A percentile compares a stretch with the other conserved stretches of the same genome.
These are phyloP conservation scores for Schwanniomyces polymorphus DNA, from an alignment of 805 yeast species.

Conservation along the genomic window DNA sequence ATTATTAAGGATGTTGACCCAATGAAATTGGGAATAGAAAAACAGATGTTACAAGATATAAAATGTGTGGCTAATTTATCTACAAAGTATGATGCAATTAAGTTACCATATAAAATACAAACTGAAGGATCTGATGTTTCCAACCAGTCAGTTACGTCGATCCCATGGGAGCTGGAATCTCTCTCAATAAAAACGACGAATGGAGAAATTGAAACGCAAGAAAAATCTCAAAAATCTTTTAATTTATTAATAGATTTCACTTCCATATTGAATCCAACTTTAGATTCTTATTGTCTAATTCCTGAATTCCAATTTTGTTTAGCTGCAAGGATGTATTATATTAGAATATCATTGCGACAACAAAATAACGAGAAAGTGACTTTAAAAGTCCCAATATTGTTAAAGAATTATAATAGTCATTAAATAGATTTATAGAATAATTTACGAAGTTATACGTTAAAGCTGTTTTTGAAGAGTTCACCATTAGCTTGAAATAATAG, in stretches of 20 bases:
- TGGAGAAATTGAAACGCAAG: slow-evolving; percentile 13
- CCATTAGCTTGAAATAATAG: too few relatives aligned
- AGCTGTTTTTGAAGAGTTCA: too few relatives aligned
- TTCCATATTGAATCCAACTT: slow-evolving; percentile 17
- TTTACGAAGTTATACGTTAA: too few relatives aligned
- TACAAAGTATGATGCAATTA: slow-evolving; percentile 26
- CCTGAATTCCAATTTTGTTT: slow-evolving; percentile 41
- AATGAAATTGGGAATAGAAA: slow-evolving; percentile 25
- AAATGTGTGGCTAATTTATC: slow-evolving; percentile 31
- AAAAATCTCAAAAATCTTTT: slow-evolving; percentile 19
- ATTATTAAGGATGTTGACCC: slow-evolving; percentile 21
- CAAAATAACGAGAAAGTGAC: slow-evolving; percentile 22
- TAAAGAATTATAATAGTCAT: slow-evolving; percentile 15
- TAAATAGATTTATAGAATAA: background rate
- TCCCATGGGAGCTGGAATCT: slow-evolving; percentile 18
- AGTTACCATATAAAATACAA: slow-evolving; percentile 12
- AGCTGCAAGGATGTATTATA: slow-evolving; percentile 33
- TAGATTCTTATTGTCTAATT: slow-evolving; percentile 29
- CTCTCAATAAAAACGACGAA: slow-evolving; percentile 1
- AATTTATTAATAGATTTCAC: slow-evolving; percentile 25
- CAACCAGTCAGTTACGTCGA: slow-evolving; percentile 9
- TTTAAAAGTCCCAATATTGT: slow-evolving; percentile 25
- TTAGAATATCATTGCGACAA: slow-evolving; percentile 23
- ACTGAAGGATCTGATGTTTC: background rate
- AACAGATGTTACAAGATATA: slow-evolving; percentile 26